These are phyloP conservation scores for Seiridium unicorne DNA, from an alignment of 2,329 filamentous ascomycete genomes.

Conservation along the genomic window DNA sequence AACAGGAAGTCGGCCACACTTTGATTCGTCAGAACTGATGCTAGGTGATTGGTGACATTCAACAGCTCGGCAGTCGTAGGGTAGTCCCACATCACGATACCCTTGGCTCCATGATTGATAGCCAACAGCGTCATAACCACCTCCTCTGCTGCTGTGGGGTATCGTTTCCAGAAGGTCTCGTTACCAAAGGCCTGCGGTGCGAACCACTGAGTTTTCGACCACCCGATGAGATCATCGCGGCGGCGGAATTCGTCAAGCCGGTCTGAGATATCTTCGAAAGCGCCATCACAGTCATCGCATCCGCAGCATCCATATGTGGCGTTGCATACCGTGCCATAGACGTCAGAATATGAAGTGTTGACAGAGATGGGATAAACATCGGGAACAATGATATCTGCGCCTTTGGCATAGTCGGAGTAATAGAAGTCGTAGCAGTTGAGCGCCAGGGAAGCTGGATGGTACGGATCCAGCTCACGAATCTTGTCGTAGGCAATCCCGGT, in stretches of 20 bases:
- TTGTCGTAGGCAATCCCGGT: conserved; percentile 39
- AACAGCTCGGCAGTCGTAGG: conserved; percentile 34
- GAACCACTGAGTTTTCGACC: conserved; percentile 44
- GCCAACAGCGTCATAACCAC: conserved; percentile 44
- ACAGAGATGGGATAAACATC: conserved; percentile 49
- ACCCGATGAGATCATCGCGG: conserved; percentile 38
- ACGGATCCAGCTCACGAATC: conserved; percentile 45
- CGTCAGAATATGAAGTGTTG: conserved; percentile 41
- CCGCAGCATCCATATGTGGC: conserved; percentile 51
- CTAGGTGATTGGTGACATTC: conserved; percentile 33
- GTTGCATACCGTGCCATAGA: conserved; percentile 47
- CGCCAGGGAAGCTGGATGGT: conserved; percentile 49
- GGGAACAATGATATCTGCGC: conserved; percentile 49
- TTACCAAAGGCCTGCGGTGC: conserved; percentile 49
- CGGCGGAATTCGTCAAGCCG: conserved; percentile 38
- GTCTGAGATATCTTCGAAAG: conserved; percentile 40
- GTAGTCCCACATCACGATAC: conserved; percentile 46
- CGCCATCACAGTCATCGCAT: conserved; percentile 47
- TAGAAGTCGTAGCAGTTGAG: conserved; percentile 53
- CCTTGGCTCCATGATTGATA: conserved; percentile 49
- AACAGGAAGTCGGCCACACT: conserved; percentile 35
- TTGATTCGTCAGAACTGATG: conserved; percentile 32
- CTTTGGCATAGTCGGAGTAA: conserved; percentile 45
- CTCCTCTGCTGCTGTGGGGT: conserved; percentile 42
- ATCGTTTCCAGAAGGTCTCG: conserved; percentile 43